Conservation (phyloP, 164 flowering plant species). For the Nymphaea colorata region DNA sequence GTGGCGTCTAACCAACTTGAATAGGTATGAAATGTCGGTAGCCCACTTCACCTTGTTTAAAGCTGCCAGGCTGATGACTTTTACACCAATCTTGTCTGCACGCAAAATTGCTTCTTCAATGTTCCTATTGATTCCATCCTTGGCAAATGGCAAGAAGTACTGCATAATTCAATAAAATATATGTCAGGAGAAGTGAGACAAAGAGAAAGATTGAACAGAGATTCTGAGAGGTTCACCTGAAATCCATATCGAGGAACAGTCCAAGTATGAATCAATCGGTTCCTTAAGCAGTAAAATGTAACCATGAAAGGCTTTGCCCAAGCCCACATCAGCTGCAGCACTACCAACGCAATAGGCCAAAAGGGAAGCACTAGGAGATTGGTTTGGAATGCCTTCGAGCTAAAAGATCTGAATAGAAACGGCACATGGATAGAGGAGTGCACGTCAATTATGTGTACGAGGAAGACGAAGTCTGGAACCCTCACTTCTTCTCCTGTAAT, state of each 20-base stretch:
- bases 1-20: too few relatives aligned
- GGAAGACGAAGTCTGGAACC: conserved; percentile 78
- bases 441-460: conserved; percentile 74
- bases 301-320: conserved; percentile 46
- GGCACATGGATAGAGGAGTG: conserved; percentile 53
- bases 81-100: conserved; percentile 71
- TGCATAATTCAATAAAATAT: conserved; percentile 15
- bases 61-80: conserved; percentile 92
- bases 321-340: conserved; percentile 61
- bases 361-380: conserved; percentile 37
- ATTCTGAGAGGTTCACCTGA: conserved; percentile 37
- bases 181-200: not conserved
- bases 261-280: conserved; percentile 65
- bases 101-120: conserved; percentile 79
- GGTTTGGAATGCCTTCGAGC: conserved; percentile 37
- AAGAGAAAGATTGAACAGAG: not conserved
- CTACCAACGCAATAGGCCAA: conserved; percentile 38
- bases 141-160: conserved; percentile 88
- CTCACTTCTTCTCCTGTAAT: conserved; percentile 30
- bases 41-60: conserved; percentile 57
- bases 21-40: too few relatives aligned
- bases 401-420: conserved; percentile 41
- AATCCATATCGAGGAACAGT: conserved; percentile 77
- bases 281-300: conserved; percentile 48
- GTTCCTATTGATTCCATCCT: conserved; percentile 61